phyloP scores from a whole-genome alignment of 2,329 filamentous ascomycete genomes.

The Phialocephala subalpina region DNA sequence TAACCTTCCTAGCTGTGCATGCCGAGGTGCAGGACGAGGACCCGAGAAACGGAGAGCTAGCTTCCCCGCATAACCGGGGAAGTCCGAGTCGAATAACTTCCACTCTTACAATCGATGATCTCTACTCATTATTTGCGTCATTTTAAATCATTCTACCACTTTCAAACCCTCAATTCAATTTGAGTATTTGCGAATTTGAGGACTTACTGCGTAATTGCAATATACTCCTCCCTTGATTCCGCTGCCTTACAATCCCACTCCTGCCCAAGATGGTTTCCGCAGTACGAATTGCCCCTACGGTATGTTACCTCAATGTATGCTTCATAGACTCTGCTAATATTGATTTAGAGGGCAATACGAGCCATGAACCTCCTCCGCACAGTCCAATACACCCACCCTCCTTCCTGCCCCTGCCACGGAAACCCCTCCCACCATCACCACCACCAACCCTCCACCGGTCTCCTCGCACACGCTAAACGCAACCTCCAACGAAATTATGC shows the following conservation, averaged over 20 bases:
- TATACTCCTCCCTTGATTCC: not conserved
- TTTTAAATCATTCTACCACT: not conserved
- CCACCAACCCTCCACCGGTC: constrained; percentile 48
- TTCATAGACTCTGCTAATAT: constrained; percentile 21
- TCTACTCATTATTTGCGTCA: not conserved
- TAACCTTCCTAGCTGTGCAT: not conserved
- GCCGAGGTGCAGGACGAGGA: not conserved
- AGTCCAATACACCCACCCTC: constrained; percentile 90
- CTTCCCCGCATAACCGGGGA: constrained; percentile 8
- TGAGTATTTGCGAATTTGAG: not conserved
- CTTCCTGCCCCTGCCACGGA: constrained; percentile 89
- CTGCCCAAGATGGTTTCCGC: constrained; percentile 35
- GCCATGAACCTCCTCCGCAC: constrained; percentile 81
- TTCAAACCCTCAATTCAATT: not conserved
- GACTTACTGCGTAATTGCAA: not conserved
- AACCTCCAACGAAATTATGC: constrained; percentile 64
- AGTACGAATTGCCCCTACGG: constrained; percentile 41
- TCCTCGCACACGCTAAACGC: constrained; percentile 54
- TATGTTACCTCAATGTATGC: constrained; percentile 17
- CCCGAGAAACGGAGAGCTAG: constrained; percentile 3
- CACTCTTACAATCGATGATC: not conserved
- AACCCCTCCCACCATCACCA: constrained; percentile 82
- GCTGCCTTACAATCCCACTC: not conserved
- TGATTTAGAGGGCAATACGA: constrained; percentile 60
- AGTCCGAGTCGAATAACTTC: not conserved